Conservation (phyloP, 257 asterid genomes). For the Primulina eburnea region DNA sequence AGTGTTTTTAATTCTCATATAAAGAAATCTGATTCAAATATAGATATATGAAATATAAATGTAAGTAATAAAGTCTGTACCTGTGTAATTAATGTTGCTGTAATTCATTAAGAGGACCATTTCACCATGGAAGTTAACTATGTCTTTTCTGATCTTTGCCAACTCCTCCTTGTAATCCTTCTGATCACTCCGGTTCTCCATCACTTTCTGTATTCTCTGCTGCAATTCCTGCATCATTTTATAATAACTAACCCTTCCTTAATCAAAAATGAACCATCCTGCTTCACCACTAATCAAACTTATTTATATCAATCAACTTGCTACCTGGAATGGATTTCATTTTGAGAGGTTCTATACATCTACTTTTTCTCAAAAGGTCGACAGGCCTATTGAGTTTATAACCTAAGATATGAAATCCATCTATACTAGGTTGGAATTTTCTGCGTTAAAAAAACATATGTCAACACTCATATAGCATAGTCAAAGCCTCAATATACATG, state of each 20-base stretch:
- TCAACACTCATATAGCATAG: too few species aligned
- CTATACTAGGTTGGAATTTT: too few species aligned
- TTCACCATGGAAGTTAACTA: constrained; percentile 93
- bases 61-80: neutral
- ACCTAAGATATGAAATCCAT: too few species aligned
- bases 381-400: too few species aligned
- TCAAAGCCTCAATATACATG: too few species aligned
- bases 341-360: too few species aligned
- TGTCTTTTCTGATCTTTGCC: constrained; percentile 66
- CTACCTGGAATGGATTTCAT: neutral
- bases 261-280: neutral
- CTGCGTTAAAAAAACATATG: too few species aligned
- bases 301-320: neutral
- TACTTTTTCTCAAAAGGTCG: too few species aligned
- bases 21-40: too few species aligned
- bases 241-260: neutral
- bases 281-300: neutral
- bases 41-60: too few species aligned
- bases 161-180: constrained; percentile 52
- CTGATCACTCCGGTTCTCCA: constrained; percentile 52
- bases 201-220: constrained; percentile 59
- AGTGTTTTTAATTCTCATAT: too few species aligned
- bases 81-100: constrained; percentile 60
- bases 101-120: constrained; percentile 85
- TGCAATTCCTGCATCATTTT: constrained; percentile 59